Evolutionary conservation across 2,329 filamentous ascomycete genomes (phyloP).

Genomic region (Grosmannia penicillata): DNA sequence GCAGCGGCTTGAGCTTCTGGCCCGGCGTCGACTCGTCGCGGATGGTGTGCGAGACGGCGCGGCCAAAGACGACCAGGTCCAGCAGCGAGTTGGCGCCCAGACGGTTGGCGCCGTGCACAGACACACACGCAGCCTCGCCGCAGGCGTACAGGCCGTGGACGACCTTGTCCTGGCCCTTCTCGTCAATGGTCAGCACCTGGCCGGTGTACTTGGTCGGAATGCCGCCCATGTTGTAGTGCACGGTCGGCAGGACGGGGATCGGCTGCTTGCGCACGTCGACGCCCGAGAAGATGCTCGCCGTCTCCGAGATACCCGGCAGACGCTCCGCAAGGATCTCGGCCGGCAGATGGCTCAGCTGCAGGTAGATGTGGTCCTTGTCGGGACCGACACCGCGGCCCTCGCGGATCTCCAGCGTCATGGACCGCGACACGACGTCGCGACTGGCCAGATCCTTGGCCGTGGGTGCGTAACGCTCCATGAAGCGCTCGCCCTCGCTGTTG

Average conservation of each 20-base stretch:
- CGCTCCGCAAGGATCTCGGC: constrained; percentile 87
- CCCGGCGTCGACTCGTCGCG: constrained; percentile 86
- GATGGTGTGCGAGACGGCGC: constrained; percentile 93
- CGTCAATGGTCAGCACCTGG: constrained; percentile 82
- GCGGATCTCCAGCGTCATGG: constrained; percentile 96
- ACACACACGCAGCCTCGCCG: constrained; percentile 93
- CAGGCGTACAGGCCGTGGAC: constrained; percentile 93
- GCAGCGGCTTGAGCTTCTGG: constrained; percentile 60
- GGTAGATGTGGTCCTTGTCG: constrained; percentile 97
- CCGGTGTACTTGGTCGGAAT: constrained; percentile 96
- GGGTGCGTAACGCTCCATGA: constrained; percentile 97
- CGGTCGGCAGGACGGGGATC: constrained; percentile 88
- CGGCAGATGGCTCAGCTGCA: constrained; percentile 91
- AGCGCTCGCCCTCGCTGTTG: constrained; percentile 95
- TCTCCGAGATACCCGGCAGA: constrained; percentile 97
- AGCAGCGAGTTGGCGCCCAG: constrained; percentile 96
- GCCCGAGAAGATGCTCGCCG: constrained; percentile 90
- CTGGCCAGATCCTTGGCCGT: constrained; percentile 96
- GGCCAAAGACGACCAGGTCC: constrained; percentile 93
- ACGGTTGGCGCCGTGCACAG: constrained; percentile 95
- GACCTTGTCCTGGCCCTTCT: constrained; percentile 75
- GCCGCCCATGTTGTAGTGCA: constrained; percentile 99
- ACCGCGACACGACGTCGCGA: constrained; percentile 91
- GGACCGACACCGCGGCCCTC: constrained; percentile 93
- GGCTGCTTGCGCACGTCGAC: constrained; percentile 96